phyloP scores from a whole-genome alignment of 164 flowering plant genomes.

The Dillenia suffruticosa region DNA sequence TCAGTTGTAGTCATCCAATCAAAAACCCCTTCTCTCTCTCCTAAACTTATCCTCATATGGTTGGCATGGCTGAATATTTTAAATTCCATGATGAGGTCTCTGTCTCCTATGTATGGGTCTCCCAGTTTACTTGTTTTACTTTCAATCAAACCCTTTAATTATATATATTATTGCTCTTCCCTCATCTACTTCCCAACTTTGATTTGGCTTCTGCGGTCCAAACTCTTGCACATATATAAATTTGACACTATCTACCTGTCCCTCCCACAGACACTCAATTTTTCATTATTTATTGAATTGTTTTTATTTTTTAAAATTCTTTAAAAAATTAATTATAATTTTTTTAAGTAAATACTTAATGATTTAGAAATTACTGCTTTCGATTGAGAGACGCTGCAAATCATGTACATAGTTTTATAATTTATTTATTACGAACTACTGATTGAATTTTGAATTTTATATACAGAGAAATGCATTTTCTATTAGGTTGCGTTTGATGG shows the following conservation, averaged over 20 bases:
- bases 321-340: too few species aligned
- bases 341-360: too few species aligned
- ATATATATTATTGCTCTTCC: background rate
- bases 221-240: background rate
- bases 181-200: background rate
- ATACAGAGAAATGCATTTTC: too few species aligned
- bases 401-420: too few species aligned
- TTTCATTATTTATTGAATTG: background rate
- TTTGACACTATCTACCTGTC: too few species aligned
- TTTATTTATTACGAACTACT: too few species aligned
- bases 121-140: background rate
- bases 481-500: too few species aligned
- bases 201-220: background rate
- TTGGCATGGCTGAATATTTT: background rate
- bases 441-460: too few species aligned
- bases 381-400: too few species aligned
- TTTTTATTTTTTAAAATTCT: background rate
- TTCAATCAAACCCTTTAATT: background rate
- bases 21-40: background rate
- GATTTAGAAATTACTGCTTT: too few species aligned
- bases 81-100: too few species aligned
- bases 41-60: background rate
- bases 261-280: too few species aligned
- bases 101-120: constrained; percentile 7
- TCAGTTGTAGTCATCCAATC: constrained; percentile 13